These are phyloP conservation scores for Zanthoxylum bungeanum DNA, from an alignment of 345 rosid species.

Conservation along the genomic window DNA sequence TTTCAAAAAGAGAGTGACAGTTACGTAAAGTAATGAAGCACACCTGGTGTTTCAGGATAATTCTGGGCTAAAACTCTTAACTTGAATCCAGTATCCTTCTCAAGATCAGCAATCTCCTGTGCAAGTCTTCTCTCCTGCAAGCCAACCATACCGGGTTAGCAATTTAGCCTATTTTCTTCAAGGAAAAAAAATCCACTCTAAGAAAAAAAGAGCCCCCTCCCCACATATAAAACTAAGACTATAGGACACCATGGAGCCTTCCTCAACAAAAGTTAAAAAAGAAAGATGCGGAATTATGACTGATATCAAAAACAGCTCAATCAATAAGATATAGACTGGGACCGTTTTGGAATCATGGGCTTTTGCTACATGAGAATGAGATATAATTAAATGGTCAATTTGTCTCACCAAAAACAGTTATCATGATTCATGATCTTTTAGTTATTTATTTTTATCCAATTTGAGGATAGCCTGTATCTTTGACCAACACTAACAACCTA, in stretches of 20 bases:
- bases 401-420: neutral
- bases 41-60: constrained; percentile 93
- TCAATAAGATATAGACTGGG: neutral
- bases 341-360: neutral
- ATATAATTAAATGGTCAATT: neutral
- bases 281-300: neutral
- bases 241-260: neutral
- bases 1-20: neutral
- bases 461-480: neutral
- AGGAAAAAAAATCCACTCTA: neutral
- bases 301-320: neutral
- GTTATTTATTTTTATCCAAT: neutral
- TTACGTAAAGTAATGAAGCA: neutral
- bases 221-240: neutral
- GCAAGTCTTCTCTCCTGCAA: constrained; percentile 75
- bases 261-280: neutral
- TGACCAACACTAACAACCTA: neutral
- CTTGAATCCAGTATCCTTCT: constrained; percentile 86
- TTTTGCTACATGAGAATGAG: neutral
- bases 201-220: neutral
- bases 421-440: neutral
- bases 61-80: constrained; percentile 86
- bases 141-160: constrained; percentile 11
- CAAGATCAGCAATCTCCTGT: constrained; percentile 63
- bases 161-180: constrained; percentile 6